Base-by-base conservation (phyloP, 2,329 filamentous ascomycete genomes). In the Trichoderma breve region DNA sequence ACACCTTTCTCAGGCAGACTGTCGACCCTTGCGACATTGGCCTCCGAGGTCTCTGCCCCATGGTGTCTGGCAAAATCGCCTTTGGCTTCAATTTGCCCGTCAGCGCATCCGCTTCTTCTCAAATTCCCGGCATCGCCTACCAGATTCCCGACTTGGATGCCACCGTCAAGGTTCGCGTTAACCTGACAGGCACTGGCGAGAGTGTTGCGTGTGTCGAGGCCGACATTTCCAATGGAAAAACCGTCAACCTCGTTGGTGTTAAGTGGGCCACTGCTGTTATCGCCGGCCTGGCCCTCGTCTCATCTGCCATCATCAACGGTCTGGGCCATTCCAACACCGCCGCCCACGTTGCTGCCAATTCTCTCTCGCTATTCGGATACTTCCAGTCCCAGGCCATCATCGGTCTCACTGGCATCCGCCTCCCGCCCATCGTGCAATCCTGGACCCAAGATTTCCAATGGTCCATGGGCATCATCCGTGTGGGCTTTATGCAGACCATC, bases 401-500 rank as follows among this genome's bases (percentile, higher is more conserved):
- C 77, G 95, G 95, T 74, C 91, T 98, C 82, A 93, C 91, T 69
- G 89, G 92, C 24, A 91, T 98, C 15, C 86, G 87, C 60, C 88
- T 97, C 69, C 95, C 95, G 11, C 95, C 95, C 0, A 93, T 97
- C 73, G 95, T 97, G 69, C 88, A 93, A 78, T 88, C 95, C 0
- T 98, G 95, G 95, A 97, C 95, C 2, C 95, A 98, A 83, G 95
- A 98, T 83, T 98, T 98, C 84, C 93, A 97, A 80, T 98, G 95
- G 95, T 97, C 92, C 78, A 96, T 98, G 93, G 95, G 95, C 77
- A 94, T 98, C 77, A 97, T 98, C 77, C 89, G 89, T 66, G 87
- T 98, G 55, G 86, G 86, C n/a, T 98, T 97, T 81, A 88, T 98
- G 83, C 94, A 98, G 84, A 86, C 86, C 62, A 93, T 97, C 78